These are phyloP conservation scores for Melocanna baccifera DNA, from an alignment of 176 grass and related monocot genomes.

Conservation along the genomic window DNA sequence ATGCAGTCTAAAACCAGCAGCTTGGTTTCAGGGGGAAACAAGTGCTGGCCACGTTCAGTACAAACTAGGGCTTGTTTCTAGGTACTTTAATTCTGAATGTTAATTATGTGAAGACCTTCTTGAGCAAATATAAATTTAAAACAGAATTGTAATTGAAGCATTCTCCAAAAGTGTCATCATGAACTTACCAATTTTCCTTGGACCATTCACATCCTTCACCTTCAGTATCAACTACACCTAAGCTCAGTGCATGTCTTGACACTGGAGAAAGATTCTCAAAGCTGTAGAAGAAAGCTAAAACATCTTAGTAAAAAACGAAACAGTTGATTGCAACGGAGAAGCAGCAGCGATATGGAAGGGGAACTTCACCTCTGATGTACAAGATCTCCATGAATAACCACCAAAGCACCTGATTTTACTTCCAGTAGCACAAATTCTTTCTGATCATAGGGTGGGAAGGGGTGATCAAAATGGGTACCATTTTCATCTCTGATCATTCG, in stretches of 20 bases:
- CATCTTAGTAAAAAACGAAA: conserved; percentile 16
- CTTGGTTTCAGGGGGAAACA: neutral
- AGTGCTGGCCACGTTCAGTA: neutral
- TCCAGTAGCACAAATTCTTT: conserved; percentile 85
- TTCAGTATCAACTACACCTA: conserved; percentile 91
- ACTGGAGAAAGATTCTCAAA: conserved; percentile 72
- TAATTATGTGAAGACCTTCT: conserved; percentile 3
- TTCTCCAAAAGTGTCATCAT: neutral
- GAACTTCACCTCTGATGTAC: conserved; percentile 78
- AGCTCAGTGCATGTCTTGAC: conserved; percentile 87
- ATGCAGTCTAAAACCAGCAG: neutral
- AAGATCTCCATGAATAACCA: conserved; percentile 89
- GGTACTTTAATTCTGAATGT: neutral
- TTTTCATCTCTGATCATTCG: conserved; percentile 83
- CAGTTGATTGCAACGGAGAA: neutral
- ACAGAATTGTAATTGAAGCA: neutral
- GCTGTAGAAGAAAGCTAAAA: conserved; percentile 42
- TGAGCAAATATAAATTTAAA: neutral
- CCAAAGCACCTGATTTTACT: conserved; percentile 83
- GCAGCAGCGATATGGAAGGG: neutral
- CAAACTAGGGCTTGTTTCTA: conserved; percentile 1
- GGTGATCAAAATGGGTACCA: conserved; percentile 73
- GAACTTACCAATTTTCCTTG: conserved; percentile 86
- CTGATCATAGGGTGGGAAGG: conserved; percentile 55
- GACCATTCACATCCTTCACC: conserved; percentile 77